These are phyloP conservation scores for Plantago elongata DNA, from an alignment of 257 asterid species.

Conservation along the genomic window DNA sequence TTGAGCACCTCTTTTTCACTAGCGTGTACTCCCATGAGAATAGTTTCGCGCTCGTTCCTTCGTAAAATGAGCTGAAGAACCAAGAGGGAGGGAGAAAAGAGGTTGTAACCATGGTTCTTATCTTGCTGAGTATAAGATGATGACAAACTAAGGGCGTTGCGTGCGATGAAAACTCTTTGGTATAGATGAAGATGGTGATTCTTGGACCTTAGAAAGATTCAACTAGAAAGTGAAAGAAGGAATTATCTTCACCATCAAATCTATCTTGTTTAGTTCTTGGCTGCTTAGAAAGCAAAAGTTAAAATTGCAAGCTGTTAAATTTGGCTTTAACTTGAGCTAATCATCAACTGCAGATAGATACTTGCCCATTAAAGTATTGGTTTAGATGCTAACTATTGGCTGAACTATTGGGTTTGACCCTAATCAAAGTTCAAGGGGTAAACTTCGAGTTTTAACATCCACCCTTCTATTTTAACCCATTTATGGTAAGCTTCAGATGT, in stretches of 20 bases:
- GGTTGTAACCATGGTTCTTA: conserved; percentile 8
- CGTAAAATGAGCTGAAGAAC: conserved; percentile 9
- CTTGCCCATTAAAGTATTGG: background rate
- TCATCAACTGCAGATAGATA: background rate
- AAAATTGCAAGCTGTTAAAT: no score
- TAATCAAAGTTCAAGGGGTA: background rate
- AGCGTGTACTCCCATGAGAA: conserved; percentile 23
- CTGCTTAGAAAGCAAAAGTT: no score
- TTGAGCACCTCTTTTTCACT: conserved; percentile 38
- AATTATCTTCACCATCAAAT: background rate
- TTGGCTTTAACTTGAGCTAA: no score
- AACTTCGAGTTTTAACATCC: conserved; percentile 5
- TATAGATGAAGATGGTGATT: background rate
- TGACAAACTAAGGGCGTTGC: conserved; percentile 13
- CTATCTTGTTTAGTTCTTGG: no score
- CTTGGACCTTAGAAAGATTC: background rate
- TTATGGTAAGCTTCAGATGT: no score
- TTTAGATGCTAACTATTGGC: conserved; percentile 8
- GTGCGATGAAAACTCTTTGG: conserved; percentile 18
- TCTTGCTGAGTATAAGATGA: background rate
- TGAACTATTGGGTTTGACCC: background rate
- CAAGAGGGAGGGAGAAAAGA: conserved; percentile 23
- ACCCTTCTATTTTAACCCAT: no score
- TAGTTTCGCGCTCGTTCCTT: conserved; percentile 16
- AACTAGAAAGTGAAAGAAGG: background rate